Percentiles rank a stretch among this genome's conserved stretches.
These are phyloP conservation scores for Moricandia arvensis DNA, from an alignment of 345 rosid species.

Conservation along the genomic window DNA sequence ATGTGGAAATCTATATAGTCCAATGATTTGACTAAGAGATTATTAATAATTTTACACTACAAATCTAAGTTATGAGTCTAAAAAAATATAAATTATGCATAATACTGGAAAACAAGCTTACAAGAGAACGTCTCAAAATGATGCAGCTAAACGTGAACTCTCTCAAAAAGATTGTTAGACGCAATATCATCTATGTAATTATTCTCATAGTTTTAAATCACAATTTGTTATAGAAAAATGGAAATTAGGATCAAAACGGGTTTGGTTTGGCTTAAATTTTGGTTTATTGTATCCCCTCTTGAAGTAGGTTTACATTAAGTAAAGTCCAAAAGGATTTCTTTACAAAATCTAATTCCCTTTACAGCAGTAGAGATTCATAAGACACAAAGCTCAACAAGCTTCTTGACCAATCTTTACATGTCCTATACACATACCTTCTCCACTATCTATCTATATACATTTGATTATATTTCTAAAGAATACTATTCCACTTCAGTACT, in stretches of 20 bases:
- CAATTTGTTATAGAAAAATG: too few species aligned
- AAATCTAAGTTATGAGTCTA: too few species aligned
- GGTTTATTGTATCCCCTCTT: background rate
- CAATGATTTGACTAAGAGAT: too few species aligned
- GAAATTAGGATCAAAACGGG: background rate
- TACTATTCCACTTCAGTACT: background rate
- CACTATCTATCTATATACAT: constrained; percentile 53
- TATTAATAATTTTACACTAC: too few species aligned
- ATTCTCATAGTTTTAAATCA: too few species aligned
- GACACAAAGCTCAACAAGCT: constrained; percentile 32
- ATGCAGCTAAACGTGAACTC: too few species aligned
- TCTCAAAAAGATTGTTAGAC: too few species aligned
- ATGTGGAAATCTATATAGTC: too few species aligned
- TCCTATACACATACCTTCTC: constrained; percentile 53
- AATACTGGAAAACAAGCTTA: too few species aligned
- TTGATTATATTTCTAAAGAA: constrained; percentile 1
- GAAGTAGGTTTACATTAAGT: background rate
- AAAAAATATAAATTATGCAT: too few species aligned
- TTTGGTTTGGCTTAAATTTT: background rate
- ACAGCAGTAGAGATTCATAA: background rate
- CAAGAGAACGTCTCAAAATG: too few species aligned
- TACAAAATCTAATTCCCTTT: background rate
- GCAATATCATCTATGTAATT: too few species aligned
- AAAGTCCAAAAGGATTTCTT: background rate
- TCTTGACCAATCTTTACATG: constrained; percentile 62